Evolutionary conservation across 2,329 filamentous ascomycete species (phyloP).

Genomic region (Leptographium lundbergii): DNA sequence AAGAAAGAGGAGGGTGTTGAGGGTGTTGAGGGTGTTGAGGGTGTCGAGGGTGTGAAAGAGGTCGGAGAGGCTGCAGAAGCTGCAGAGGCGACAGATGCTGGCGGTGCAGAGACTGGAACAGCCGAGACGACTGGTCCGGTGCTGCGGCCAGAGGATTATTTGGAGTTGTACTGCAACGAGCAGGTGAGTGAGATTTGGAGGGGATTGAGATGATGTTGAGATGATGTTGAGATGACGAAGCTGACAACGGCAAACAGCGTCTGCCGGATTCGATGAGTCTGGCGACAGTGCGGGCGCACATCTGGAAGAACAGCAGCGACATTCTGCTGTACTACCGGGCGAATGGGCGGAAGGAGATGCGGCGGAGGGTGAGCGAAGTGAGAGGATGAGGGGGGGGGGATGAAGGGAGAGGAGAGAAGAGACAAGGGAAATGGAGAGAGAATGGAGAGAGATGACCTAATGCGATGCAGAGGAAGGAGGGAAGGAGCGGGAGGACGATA

Average conservation of each 20-base stretch:
- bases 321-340: slow-evolving; percentile 82
- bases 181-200: slow-evolving; percentile 46
- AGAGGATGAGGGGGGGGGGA: not conserved
- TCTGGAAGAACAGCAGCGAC: slow-evolving; percentile 94
- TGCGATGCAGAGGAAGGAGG: not conserved
- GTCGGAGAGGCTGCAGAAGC: not conserved
- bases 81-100: not conserved
- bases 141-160: slow-evolving; percentile 77
- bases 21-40: not conserved
- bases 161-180: slow-evolving; percentile 90
- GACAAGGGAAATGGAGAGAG: not conserved
- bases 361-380: slow-evolving; percentile 5
- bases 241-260: slow-evolving; percentile 26
- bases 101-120: not conserved
- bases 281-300: slow-evolving; percentile 79
- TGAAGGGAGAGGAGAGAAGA: not conserved
- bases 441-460: not conserved
- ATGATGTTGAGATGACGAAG: not conserved
- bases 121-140: slow-evolving; percentile 29
- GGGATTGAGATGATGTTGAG: no score
- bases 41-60: no score
- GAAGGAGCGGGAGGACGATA: not conserved
- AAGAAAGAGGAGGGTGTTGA: not conserved
- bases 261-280: slow-evolving; percentile 78
- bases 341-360: slow-evolving; percentile 66